Percentiles rank a stretch among this genome's conserved stretches.
Conservation (phyloP, 2,329 filamentous ascomycete species). For the Colletotrichum chlorophyti region DNA sequence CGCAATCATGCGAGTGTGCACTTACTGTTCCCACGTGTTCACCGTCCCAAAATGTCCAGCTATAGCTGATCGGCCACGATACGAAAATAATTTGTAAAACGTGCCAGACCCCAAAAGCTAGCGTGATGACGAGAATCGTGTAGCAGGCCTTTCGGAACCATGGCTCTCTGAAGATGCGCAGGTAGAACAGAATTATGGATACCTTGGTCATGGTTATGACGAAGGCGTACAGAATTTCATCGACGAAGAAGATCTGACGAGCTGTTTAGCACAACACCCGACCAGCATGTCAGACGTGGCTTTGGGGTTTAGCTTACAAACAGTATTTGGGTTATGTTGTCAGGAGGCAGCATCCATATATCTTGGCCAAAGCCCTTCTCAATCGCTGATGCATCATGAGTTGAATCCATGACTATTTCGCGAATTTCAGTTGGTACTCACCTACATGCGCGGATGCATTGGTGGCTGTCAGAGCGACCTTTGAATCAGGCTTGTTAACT, state of each 20-base stretch:
- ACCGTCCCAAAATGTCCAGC: background rate
- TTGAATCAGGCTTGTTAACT: too few species aligned
- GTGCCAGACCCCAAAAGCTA: background rate
- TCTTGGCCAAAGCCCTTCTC: background rate
- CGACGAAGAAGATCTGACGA: background rate
- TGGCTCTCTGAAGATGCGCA: background rate
- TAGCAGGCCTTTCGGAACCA: background rate
- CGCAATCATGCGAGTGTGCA: too few species aligned
- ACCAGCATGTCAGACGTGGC: too few species aligned
- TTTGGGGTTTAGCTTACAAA: background rate
- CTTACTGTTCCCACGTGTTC: background rate
- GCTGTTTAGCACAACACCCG: background rate
- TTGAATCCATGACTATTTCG: too few species aligned
- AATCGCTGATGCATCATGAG: background rate
- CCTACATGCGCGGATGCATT: background rate
- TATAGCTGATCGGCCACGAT: background rate
- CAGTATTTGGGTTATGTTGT: background rate
- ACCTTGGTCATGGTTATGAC: background rate
- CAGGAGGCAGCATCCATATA: background rate
- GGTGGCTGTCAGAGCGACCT: background rate
- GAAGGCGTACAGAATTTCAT: background rate
- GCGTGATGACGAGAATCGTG: background rate
- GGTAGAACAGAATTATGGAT: background rate
- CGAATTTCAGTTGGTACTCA: background rate
- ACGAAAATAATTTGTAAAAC: background rate